Percentiles rank a stretch among this genome's conserved stretches.
phyloP scores from a whole-genome alignment of 1,284 basidiomycete genomes.

The Stygiomarasmius scandens region DNA sequence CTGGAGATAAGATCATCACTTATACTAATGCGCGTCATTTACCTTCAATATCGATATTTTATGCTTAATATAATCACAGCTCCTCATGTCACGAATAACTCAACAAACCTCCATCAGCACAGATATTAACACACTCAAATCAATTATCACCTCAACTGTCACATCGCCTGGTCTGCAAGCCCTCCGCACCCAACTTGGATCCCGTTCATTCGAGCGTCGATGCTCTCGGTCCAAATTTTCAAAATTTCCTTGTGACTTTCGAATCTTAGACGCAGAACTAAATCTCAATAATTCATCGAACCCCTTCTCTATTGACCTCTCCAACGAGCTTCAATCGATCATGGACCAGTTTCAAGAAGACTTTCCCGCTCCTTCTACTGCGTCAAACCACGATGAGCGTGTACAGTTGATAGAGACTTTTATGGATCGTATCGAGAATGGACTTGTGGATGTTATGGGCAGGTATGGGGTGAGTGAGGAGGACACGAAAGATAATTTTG shows the following conservation, averaged over 20 bases:
- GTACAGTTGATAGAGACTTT: constrained; percentile 9
- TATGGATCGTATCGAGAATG: constrained; percentile 15
- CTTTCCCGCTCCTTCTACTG: constrained; percentile 26
- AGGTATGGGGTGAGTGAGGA: constrained; percentile 20
- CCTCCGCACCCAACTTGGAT: background rate
- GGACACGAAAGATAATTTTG: constrained; percentile 2
- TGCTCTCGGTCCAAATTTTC: background rate
- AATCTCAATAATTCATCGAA: background rate
- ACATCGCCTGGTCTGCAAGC: background rate
- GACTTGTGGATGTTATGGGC: constrained; percentile 11
- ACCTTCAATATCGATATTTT: background rate
- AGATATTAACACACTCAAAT: background rate
- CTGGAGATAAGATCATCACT: background rate
- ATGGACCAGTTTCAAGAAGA: constrained; percentile 17
- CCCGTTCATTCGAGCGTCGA: background rate
- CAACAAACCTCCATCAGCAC: background rate
- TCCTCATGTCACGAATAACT: background rate
- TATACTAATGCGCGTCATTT: background rate
- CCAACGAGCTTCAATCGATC: constrained; percentile 6
- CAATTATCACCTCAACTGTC: background rate
- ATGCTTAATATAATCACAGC: background rate
- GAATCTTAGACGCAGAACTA: background rate
- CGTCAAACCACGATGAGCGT: constrained; percentile 23
- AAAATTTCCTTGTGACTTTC: background rate
- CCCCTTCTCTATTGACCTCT: background rate